These are phyloP conservation scores for Sporothrix inflata DNA, from an alignment of 2,329 filamentous ascomycete species.

Conservation along the genomic window DNA sequence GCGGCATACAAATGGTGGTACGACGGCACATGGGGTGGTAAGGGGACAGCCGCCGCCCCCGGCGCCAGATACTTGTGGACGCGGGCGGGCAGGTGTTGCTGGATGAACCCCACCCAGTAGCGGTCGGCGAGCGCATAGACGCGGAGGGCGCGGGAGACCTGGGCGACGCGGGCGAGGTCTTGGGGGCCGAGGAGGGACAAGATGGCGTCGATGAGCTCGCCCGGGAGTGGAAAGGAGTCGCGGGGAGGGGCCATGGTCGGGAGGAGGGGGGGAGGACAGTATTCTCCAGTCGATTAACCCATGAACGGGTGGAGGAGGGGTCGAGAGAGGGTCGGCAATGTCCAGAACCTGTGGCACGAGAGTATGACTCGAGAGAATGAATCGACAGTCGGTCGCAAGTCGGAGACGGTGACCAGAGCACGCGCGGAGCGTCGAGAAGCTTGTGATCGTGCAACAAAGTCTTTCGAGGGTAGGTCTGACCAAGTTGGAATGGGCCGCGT, in stretches of 20 bases:
- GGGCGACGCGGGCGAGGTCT: constrained; percentile 64
- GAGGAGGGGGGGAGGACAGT: too few relatives aligned
- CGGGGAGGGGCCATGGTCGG: neutral
- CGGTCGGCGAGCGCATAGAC: constrained; percentile 65
- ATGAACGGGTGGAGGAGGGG: neutral
- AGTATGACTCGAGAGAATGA: neutral
- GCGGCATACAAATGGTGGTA: constrained; percentile 74
- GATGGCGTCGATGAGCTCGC: constrained; percentile 76
- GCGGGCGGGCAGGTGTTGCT: constrained; percentile 64
- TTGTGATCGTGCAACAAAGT: neutral
- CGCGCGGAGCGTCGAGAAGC: neutral
- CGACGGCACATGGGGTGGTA: constrained; percentile 60
- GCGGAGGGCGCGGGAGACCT: constrained; percentile 64
- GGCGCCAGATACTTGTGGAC: constrained; percentile 34
- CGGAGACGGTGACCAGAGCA: neutral
- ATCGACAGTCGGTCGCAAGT: neutral
- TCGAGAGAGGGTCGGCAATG: neutral
- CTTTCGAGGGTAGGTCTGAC: neutral
- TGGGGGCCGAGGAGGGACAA: constrained; percentile 65
- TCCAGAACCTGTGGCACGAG: too few relatives aligned
- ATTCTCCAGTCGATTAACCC: neutral
- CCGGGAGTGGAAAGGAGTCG: constrained; percentile 56
- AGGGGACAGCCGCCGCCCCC: constrained; percentile 48
- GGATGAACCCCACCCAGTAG: constrained; percentile 72
- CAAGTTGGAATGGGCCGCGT: neutral